Base-by-base conservation (phyloP, 1,284 basidiomycete species). In the Trichosporon ovoides region DNA sequence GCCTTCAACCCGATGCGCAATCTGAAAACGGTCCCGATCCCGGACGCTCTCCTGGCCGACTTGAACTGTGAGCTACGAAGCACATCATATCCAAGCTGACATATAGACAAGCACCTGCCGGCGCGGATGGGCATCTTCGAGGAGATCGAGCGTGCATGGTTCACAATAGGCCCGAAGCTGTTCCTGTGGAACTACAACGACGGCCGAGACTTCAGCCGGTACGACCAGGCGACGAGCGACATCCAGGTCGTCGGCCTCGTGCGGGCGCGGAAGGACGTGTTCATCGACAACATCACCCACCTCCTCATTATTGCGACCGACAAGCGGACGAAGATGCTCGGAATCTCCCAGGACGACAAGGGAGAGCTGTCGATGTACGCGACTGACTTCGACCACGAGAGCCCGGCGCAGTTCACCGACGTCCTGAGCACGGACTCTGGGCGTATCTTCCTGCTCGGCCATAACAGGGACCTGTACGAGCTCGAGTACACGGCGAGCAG, bases 101-200 rank as follows among this genome's bases (percentile, higher is more conserved):
- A 33, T 12, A 14, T 40, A 71, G 69, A 63, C 59, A 73, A 75
- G 49, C 65, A 73, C 48, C 61, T 65, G 38, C 68, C 65, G 2
- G 73, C 72, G 16, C 73, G 72, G 50, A 93, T 96, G 88, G 95
- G 95, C 11, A 78, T 99, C 56, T 85, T 98, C 71, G 87, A 93
- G 33, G 90, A 94, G 68, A 91, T 98, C 63, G 91, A 92, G 66
- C 84, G 93, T 52, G 94, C 91, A 0, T 99, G 94, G 91, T 89
- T 98, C 66, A 87, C 91, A 11, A 88, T 98, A 62, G 92, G 97
- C 79, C 87, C 95, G 75, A 89, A 91, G 68, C 81, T 99, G 40
- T 92, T 96, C 71, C 80, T 99, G 31, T 98, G 96, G 96, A 91
- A 98, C 77, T 99, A 98, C 76, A 80, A 86, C 52, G 90, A 96